Evolutionary conservation across 1,139 yeast genomes (phyloP).

Genomic region (Candida albicans): DNA sequence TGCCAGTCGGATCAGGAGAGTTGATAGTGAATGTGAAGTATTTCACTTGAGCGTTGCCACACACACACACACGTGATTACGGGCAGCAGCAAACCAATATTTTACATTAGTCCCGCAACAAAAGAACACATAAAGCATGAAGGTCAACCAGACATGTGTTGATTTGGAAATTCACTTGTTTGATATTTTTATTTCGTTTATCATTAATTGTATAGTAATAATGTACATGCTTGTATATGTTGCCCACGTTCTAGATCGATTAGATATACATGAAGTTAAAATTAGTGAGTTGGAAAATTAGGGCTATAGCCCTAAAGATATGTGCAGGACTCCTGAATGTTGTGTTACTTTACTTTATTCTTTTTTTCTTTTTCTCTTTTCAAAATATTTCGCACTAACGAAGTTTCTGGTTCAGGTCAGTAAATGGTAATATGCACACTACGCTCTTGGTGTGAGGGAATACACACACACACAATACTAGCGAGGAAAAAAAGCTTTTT

Average conservation of each 20-base stretch:
- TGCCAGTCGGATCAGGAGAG: conserved; percentile 31
- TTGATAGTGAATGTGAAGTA: conserved; percentile 34
- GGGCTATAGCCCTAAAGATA: conserved; percentile 2
- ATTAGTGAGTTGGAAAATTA: not conserved
- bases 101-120: too few species aligned
- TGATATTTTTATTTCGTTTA: not conserved
- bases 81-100: too few species aligned
- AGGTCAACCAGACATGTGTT: too few species aligned
- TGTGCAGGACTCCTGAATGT: not conserved
- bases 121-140: too few species aligned
- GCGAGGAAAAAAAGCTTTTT: conserved; percentile 14
- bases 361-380: not conserved
- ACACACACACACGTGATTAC: not conserved
- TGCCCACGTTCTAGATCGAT: too few species aligned
- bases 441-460: not conserved
- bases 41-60: conserved; percentile 7
- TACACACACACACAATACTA: conserved; percentile 10
- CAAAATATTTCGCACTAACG: not conserved
- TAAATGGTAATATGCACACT: not conserved
- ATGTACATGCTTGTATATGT: not conserved
- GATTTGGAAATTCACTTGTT: not conserved
- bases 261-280: too few species aligned
- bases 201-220: not conserved
- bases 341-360: not conserved
- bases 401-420: not conserved